Conservation (phyloP, 495 filamentous ascomycete genomes). For the Daldinia grandis region DNA sequence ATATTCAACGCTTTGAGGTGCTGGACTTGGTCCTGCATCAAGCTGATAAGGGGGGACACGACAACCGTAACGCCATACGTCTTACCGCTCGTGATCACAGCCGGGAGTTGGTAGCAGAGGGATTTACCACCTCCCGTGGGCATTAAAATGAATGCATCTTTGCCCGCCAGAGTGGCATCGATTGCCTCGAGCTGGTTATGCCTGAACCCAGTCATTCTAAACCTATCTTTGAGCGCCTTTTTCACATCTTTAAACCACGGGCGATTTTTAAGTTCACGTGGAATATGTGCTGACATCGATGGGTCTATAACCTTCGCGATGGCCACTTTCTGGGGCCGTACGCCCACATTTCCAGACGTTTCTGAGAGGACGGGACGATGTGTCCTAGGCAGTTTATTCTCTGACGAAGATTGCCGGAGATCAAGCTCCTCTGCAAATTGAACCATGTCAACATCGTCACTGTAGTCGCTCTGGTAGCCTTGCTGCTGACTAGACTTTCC, state of each 20-base stretch:
- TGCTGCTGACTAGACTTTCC: conserved; percentile 33
- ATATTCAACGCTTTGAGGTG: conserved; percentile 81
- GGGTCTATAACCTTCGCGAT: conserved; percentile 40
- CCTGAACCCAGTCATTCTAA: conserved; percentile 84
- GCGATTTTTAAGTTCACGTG: conserved; percentile 55
- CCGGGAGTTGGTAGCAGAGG: conserved; percentile 94
- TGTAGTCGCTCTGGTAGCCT: conserved; percentile 71
- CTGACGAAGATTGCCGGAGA: conserved; percentile 49
- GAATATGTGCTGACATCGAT: conserved; percentile 42
- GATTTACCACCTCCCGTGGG: conserved; percentile 98
- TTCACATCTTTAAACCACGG: conserved; percentile 90
- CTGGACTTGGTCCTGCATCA: conserved; percentile 95
- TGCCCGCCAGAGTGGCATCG: conserved; percentile 85
- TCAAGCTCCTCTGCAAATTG: conserved; percentile 68
- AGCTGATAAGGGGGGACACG: conserved; percentile 89
- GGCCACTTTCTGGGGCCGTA: conserved; percentile 43
- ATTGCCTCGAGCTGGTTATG: conserved; percentile 95
- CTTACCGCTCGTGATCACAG: conserved; percentile 79
- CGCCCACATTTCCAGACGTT: conserved; percentile 48
- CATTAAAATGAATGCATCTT: conserved; percentile 95
- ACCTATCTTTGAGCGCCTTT: conserved; percentile 76
- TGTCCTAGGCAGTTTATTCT: conserved; percentile 25
- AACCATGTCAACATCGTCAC: conserved; percentile 75
- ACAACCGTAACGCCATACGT: conserved; percentile 91
- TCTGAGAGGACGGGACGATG: conserved; percentile 48